These are phyloP conservation scores for Fomitopsis pinicola DNA, from an alignment of 1,284 basidiomycete species.

Conservation along the genomic window DNA sequence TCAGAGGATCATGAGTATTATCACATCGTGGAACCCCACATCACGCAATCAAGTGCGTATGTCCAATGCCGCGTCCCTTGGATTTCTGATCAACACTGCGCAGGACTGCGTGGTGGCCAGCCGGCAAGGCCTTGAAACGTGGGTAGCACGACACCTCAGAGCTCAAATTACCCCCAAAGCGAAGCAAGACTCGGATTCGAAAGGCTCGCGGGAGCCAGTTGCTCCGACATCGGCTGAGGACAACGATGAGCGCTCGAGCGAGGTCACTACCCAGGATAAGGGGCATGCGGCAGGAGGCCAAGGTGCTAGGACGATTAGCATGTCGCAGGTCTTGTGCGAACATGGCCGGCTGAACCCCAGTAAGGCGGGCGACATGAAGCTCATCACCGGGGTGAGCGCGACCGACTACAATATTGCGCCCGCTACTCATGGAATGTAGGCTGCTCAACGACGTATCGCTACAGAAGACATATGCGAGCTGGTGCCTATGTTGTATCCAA, in stretches of 20 bases:
- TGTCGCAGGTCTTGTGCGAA: constrained; percentile 47
- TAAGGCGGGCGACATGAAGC: constrained; percentile 60
- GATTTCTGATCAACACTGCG: neutral
- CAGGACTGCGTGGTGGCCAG: constrained; percentile 59
- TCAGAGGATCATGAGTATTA: constrained; percentile 54
- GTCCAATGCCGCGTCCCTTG: neutral
- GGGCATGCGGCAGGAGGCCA: neutral
- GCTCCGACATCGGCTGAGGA: neutral
- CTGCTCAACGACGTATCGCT: constrained; percentile 43
- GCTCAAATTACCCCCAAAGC: constrained; percentile 6
- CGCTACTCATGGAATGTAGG: constrained; percentile 28
- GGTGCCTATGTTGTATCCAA: constrained; percentile 38
- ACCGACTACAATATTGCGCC: neutral
- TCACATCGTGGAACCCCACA: constrained; percentile 54
- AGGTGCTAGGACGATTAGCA: constrained; percentile 10
- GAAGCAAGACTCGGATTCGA: neutral
- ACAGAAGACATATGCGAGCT: constrained; percentile 44
- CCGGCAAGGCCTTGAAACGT: constrained; percentile 53
- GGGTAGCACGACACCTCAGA: constrained; percentile 47
- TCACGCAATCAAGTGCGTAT: constrained; percentile 44
- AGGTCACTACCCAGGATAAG: neutral
- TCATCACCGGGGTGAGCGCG: constrained; percentile 44
- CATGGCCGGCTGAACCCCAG: constrained; percentile 58
- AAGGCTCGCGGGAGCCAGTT: neutral
- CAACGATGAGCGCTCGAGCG: neutral